Evolutionary conservation across 2,329 filamentous ascomycete genomes (phyloP).

Genomic region (Colletotrichum magnum): DNA sequence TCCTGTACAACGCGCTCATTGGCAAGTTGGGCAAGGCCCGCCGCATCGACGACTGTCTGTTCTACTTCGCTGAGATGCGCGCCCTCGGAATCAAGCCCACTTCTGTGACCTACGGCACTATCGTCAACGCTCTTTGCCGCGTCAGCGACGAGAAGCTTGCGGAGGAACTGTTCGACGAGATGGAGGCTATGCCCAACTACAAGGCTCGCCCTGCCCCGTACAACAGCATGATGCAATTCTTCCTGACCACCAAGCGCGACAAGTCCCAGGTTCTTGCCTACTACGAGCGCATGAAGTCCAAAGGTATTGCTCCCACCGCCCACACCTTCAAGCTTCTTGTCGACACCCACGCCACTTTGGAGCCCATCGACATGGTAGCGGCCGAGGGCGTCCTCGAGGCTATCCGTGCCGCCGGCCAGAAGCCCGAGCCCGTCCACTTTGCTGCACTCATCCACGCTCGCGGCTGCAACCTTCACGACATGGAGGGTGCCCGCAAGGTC

Average conservation of each 20-base stretch:
- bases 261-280: conserved; percentile 93
- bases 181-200: conserved; percentile 99
- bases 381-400: conserved; percentile 86
- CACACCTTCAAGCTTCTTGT: conserved; percentile 99
- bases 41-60: conserved; percentile 96
- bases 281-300: conserved; percentile 93
- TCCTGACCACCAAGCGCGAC: conserved; percentile 96
- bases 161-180: conserved; percentile 98
- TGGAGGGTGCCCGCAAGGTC: conserved; percentile 83
- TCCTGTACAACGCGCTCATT: conserved; percentile 98
- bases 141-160: conserved; percentile 98
- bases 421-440: conserved; percentile 93
- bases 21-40: conserved; percentile 98
- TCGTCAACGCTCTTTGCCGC: conserved; percentile 97
- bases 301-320: conserved; percentile 89
- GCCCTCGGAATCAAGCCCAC: conserved; percentile 92
- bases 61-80: conserved; percentile 99
- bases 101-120: conserved; percentile 97
- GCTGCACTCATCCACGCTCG: conserved; percentile 96
- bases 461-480: conserved; percentile 93
- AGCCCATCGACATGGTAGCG: conserved; percentile 89
- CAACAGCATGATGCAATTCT: conserved; percentile 99
- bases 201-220: conserved; percentile 97
- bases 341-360: conserved; percentile 93
- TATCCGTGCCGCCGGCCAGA: conserved; percentile 81